A percentile compares a stretch with the other conserved stretches of the same genome.
phyloP scores from a whole-genome alignment of 441 rosid species.

The Eruca vesicaria region DNA sequence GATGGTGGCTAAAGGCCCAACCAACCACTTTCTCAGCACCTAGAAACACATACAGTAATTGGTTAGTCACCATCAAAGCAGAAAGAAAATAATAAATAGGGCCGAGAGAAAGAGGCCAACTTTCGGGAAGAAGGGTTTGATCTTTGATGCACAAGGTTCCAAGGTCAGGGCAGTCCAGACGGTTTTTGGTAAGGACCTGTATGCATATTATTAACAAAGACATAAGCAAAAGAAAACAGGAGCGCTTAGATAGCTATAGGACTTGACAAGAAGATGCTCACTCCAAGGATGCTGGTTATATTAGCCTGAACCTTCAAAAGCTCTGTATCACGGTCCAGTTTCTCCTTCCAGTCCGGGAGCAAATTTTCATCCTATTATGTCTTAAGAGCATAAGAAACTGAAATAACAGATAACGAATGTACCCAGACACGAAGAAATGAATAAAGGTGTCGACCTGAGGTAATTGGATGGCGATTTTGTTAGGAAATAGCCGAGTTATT shows the following conservation, averaged over 20 bases:
- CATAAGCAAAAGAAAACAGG: neutral
- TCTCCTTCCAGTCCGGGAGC: constrained; percentile 96
- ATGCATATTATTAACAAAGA: constrained; percentile 15
- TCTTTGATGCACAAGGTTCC: constrained; percentile 74
- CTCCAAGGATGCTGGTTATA: constrained; percentile 60
- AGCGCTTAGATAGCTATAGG: neutral
- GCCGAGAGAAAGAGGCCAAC: constrained; percentile 43
- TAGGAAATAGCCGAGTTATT: constrained; percentile 84
- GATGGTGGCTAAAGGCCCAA: constrained; percentile 86
- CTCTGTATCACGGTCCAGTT: constrained; percentile 88
- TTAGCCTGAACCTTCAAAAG: constrained; percentile 86
- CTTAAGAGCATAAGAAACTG: constrained; percentile 28
- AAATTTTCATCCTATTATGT: constrained; percentile 74
- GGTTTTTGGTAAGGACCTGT: constrained; percentile 56
- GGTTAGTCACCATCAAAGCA: constrained; percentile 9
- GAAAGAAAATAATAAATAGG: constrained; percentile 11
- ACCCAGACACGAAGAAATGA: constrained; percentile 1
- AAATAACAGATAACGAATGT: neutral
- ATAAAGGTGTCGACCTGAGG: constrained; percentile 72
- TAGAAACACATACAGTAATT: constrained; percentile 23
- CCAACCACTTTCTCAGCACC: constrained; percentile 96
- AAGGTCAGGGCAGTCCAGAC: constrained; percentile 80
- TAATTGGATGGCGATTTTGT: constrained; percentile 86
- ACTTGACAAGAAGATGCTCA: constrained; percentile 41
- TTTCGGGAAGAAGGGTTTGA: constrained; percentile 73